phyloP scores from a whole-genome alignment of 1,139 yeast genomes.

The Geotrichum reessii region DNA sequence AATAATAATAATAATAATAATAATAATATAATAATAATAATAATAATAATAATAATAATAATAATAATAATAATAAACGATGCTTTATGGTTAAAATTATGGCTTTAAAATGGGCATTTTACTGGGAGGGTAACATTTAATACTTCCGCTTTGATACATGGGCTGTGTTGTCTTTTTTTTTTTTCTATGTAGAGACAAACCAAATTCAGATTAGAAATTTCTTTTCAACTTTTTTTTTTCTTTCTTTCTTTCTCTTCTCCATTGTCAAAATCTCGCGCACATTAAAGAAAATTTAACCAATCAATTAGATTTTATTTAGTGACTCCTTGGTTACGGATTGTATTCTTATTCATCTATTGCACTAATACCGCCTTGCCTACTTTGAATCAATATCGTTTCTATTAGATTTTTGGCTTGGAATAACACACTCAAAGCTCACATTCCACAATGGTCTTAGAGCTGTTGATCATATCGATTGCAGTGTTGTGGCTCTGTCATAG shows the following conservation, averaged over 20 bases:
- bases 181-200: neutral
- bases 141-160: neutral
- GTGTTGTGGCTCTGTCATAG: conserved; percentile 50
- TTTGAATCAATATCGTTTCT: neutral
- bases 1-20: neutral
- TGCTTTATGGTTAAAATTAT: neutral
- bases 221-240: neutral
- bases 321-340: neutral
- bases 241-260: neutral
- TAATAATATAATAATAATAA: neutral
- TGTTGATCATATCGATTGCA: conserved; percentile 33
- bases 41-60: too few relatives aligned
- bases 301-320: neutral
- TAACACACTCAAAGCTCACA: neutral
- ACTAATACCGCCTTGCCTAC: neutral
- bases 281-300: neutral
- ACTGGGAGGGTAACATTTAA: neutral
- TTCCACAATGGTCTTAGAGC: conserved; percentile 11
- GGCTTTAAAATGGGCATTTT: neutral
- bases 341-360: neutral
- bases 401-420: neutral
- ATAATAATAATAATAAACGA: neutral
- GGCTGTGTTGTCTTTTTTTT: neutral
- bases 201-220: neutral
- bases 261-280: neutral